These are phyloP conservation scores for Fusarium dlaminii DNA, from an alignment of 2,329 filamentous ascomycete genomes.

Conservation along the genomic window DNA sequence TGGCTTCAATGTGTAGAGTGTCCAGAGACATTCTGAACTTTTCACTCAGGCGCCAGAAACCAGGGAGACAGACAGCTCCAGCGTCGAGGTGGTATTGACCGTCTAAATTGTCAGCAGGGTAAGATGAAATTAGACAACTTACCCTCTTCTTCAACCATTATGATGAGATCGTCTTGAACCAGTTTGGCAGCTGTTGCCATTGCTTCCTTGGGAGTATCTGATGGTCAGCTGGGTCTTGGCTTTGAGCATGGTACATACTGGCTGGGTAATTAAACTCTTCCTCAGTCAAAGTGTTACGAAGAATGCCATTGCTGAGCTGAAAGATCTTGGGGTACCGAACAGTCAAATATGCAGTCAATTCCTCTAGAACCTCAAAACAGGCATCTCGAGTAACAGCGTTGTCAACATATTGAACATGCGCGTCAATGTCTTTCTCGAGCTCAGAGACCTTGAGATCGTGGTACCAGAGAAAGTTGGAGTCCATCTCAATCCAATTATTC, in stretches of 20 bases:
- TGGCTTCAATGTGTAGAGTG: constrained; percentile 31
- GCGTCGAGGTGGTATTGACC: constrained; percentile 28
- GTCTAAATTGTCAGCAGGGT: background rate
- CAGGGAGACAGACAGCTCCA: constrained; percentile 30
- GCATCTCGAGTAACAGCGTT: constrained; percentile 24
- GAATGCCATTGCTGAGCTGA: background rate
- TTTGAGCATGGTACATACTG: background rate
- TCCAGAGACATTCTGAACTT: constrained; percentile 36
- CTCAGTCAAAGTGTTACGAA: constrained; percentile 13
- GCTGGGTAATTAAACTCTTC: constrained; percentile 21
- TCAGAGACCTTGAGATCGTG: constrained; percentile 31
- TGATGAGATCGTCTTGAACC: constrained; percentile 27
- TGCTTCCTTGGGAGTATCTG: constrained; percentile 23
- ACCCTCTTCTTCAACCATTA: constrained; percentile 32
- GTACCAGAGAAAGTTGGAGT: constrained; percentile 27
- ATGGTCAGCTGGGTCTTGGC: background rate
- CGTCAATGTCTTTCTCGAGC: constrained; percentile 16
- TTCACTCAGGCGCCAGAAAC: constrained; percentile 30
- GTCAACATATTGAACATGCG: constrained; percentile 29
- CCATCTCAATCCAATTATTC: constrained; percentile 36
- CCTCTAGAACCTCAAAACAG: constrained; percentile 27
- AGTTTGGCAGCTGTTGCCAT: constrained; percentile 26
- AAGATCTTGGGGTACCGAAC: constrained; percentile 28
- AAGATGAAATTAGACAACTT: rapidly evolving
- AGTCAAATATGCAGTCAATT: constrained; percentile 16